phyloP scores from a whole-genome alignment of 2,329 filamentous ascomycete genomes.

The Hawksworthiomyces lignivorus region DNA sequence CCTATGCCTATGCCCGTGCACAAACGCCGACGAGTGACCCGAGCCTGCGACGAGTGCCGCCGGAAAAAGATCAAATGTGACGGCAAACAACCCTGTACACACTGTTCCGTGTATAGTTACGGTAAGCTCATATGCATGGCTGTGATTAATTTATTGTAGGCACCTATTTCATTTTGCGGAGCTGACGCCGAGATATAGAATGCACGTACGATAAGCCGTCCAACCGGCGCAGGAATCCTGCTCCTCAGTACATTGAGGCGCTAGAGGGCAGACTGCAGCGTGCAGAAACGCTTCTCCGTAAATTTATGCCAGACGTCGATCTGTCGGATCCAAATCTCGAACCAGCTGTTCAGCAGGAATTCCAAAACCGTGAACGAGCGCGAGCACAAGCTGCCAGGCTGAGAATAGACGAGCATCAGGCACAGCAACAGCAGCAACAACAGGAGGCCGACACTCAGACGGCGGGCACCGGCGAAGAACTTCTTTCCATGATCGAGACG shows the following conservation, averaged over 20 bases:
- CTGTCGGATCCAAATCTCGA: constrained; percentile 80
- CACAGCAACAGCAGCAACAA: constrained; percentile 7
- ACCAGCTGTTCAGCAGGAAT: constrained; percentile 63
- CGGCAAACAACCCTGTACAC: constrained; percentile 82
- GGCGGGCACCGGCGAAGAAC: constrained; percentile 16
- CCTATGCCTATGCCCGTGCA: constrained; percentile 52
- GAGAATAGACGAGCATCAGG: constrained; percentile 25
- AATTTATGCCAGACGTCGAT: constrained; percentile 76
- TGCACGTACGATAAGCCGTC: constrained; percentile 95
- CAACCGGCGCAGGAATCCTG: constrained; percentile 81
- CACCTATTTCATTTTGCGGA: no score
- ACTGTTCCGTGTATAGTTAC: constrained; percentile 98
- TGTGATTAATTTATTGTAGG: no score
- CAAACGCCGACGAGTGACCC: constrained; percentile 69
- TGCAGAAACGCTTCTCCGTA: constrained; percentile 70
- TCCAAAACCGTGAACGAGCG: constrained; percentile 46
- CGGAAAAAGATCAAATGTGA: constrained; percentile 86
- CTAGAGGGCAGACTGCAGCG: constrained; percentile 76
- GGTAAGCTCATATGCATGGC: constrained; percentile 35
- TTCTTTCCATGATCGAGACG: constrained; percentile 92
- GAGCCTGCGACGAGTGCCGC: constrained; percentile 75
- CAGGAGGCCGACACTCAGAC: constrained; percentile 1
- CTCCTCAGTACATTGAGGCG: constrained; percentile 87
- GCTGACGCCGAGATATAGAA: constrained; percentile 42
- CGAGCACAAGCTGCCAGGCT: constrained; percentile 37